Evolutionary conservation across 1,284 basidiomycete species (phyloP), one percentile per base, ranked within the genome.

Genomic region (Erythrobasidium hasegawianum): DNA sequence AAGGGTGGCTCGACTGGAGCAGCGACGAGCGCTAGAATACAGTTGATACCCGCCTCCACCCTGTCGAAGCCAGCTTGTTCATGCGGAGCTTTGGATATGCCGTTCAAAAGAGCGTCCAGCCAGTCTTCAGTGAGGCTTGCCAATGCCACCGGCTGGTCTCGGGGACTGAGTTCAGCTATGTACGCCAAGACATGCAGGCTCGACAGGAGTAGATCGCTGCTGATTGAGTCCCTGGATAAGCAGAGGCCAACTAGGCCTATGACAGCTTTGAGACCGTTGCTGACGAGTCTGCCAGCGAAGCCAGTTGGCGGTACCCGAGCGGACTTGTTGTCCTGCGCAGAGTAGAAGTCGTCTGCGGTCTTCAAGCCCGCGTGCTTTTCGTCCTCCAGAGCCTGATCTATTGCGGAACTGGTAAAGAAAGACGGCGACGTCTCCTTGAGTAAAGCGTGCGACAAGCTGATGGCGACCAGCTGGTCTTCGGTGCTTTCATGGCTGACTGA

Each of bases 21-120:
- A 59, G 81, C 80, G 64, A 86, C 81, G 9, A 90, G 75, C 3
- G 82, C 80, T 13, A 87, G 76, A 1, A 85, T 77, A 11, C 87
- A 75, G 10, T 83, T 81, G 16, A 90, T 81, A 16, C 86, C 79
- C 27, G 83, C 81, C 64, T 89, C 86, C 14, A 90, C 83, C 0
- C 84, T 78, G 4, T 81, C 80, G 71, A 91, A 90, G 77, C 78
- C 86, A 87, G 72, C 27, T 57, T 62, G 62, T 24, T 54, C n/a
- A 1, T 59, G 53, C 2, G 29, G 16, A 1, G 18, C 22, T 39
- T 67, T 67, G 7, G 73, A 62, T 18, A 80, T 64, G 0, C 70
- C 68, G 0, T 59, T 24, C 1, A 78, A 60, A 8, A 80, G 52
- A 1, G 68, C 62, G 0, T 59, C 57, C 1, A 76, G 59, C 81